These are phyloP conservation scores for Ailanthus altissimus DNA, from an alignment of 345 rosid genomes.

Conservation along the genomic window DNA sequence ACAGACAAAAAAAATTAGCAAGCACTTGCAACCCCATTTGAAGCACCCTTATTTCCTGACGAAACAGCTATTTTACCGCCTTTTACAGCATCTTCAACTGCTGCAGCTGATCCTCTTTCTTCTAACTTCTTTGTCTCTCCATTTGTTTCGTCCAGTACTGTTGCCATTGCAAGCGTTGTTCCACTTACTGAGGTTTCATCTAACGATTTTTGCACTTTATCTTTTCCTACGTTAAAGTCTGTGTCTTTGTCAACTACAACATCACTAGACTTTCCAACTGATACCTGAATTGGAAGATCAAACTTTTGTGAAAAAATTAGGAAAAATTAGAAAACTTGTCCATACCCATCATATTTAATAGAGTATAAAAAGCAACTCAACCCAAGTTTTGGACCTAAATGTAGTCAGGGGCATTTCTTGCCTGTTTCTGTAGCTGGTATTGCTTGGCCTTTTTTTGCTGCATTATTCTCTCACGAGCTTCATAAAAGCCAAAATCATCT, in stretches of 20 bases:
- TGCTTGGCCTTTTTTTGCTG: slow-evolving; percentile 53
- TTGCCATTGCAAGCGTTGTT: not conserved
- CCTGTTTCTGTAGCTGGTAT: slow-evolving; percentile 55
- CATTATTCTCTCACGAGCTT: slow-evolving; percentile 47
- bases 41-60: slow-evolving; percentile 21
- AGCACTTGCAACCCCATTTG: slow-evolving; percentile 43
- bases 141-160: slow-evolving; percentile 20
- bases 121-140: slow-evolving; percentile 32
- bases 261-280: slow-evolving; percentile 26
- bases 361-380: not conserved
- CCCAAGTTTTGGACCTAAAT: not conserved
- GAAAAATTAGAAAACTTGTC: not conserved
- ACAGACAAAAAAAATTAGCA: slow-evolving; percentile 31
- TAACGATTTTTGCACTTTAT: slow-evolving; percentile 18
- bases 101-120: slow-evolving; percentile 25
- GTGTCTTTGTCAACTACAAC: slow-evolving; percentile 13
- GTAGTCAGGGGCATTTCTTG: slow-evolving; percentile 13
- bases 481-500: slow-evolving; percentile 65
- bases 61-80: slow-evolving; percentile 13
- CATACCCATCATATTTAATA: not conserved
- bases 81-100: slow-evolving; percentile 18
- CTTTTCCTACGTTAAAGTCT: slow-evolving; percentile 9
- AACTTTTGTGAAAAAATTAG: not conserved
- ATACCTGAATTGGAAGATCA: slow-evolving; percentile 25
- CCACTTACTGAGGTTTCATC: slow-evolving; percentile 19